Percentiles rank a stretch among this genome's conserved stretches.
phyloP scores from a whole-genome alignment of 73 alveolate species.

The Paramecium sonneborni region DNA sequence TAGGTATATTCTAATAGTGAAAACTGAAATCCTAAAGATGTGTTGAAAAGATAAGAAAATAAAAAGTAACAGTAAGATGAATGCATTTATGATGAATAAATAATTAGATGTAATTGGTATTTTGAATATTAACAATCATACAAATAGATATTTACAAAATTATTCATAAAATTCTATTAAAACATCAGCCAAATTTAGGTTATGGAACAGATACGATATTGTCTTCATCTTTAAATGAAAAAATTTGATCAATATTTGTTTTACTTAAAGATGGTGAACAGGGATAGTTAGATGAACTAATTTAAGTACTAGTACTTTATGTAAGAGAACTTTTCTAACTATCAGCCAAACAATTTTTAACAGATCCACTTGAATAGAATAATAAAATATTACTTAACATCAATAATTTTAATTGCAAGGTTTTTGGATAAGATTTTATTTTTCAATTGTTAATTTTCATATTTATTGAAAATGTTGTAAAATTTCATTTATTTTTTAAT shows the following conservation, averaged over 20 bases:
- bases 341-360: background rate
- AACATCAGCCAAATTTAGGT: background rate
- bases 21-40: background rate
- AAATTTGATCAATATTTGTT: background rate
- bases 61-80: background rate
- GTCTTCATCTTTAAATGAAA: background rate
- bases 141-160: background rate
- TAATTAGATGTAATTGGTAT: background rate
- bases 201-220: background rate
- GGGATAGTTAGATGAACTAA: background rate
- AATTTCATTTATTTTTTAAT: background rate
- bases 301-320: background rate
- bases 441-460: constrained; percentile 12
- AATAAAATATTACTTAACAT: background rate
- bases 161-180: background rate
- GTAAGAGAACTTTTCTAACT: background rate
- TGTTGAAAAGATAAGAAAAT: background rate
- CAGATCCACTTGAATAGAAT: background rate
- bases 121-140: background rate
- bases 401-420: background rate
- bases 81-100: background rate
- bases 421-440: background rate
- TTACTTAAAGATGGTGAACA: background rate
- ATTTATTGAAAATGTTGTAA: constrained; percentile 11
- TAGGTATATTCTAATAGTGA: background rate